Conservation (phyloP, 306 rosid genomes). For the Cucurbita pepo region DNA sequence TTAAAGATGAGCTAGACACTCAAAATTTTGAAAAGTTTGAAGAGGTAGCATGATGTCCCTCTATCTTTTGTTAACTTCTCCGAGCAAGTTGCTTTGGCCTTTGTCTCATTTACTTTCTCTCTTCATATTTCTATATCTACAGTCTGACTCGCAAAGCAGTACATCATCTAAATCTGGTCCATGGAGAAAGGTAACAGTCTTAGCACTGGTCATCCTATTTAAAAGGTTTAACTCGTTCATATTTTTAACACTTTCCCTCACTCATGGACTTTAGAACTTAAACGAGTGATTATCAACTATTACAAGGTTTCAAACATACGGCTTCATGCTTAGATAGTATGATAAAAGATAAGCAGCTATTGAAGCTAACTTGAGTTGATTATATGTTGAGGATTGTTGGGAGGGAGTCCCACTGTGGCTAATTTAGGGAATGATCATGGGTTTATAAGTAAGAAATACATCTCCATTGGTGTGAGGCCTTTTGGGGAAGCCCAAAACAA, state of each 20-base stretch:
- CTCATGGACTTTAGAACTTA: neutral
- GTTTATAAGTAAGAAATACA: too few relatives aligned
- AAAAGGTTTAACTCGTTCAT: neutral
- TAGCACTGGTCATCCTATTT: neutral
- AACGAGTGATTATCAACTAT: neutral
- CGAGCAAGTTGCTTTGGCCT: constrained; percentile 3
- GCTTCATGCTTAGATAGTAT: neutral
- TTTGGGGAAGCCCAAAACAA: too few relatives aligned
- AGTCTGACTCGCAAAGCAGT: constrained; percentile 55
- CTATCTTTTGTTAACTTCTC: constrained; percentile 8
- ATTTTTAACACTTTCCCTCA: neutral
- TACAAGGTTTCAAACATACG: neutral
- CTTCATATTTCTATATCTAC: constrained; percentile 19
- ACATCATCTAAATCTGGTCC: constrained; percentile 65
- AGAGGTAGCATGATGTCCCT: constrained; percentile 40
- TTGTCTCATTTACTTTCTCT: constrained; percentile 7
- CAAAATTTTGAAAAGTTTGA: constrained; percentile 96
- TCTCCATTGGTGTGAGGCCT: too few relatives aligned
- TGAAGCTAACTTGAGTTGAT: too few relatives aligned
- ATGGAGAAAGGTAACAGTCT: constrained; percentile 73
- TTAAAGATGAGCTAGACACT: constrained; percentile 90
- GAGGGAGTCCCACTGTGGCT: too few relatives aligned
- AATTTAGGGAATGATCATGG: too few relatives aligned
- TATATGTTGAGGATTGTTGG: too few relatives aligned
- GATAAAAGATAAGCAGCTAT: neutral